A percentile compares a stretch with the other conserved stretches of the same genome.
These are phyloP conservation scores for Yarrowia divulgata DNA, from an alignment of 805 yeast genomes.

Conservation along the genomic window DNA sequence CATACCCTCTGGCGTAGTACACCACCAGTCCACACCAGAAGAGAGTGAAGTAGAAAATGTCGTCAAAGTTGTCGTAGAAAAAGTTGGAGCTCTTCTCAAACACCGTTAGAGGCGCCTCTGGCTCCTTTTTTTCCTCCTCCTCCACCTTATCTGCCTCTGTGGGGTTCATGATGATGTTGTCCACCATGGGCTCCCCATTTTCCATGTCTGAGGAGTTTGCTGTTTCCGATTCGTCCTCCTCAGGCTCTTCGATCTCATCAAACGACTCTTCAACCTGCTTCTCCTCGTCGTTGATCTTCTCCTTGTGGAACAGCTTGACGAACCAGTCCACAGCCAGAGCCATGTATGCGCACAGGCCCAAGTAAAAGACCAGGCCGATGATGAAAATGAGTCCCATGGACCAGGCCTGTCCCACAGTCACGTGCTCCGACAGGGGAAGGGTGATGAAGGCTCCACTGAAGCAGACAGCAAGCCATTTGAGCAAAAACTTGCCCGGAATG, in stretches of 20 bases:
- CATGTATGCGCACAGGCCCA: slow-evolving; percentile 24
- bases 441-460: slow-evolving; percentile 31
- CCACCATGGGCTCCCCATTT: slow-evolving; percentile 14
- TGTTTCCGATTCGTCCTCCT: not conserved
- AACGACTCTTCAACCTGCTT: not conserved
- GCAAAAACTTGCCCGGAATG: slow-evolving; percentile 30
- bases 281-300: slow-evolving; percentile 15
- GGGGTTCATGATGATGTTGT: slow-evolving; percentile 22
- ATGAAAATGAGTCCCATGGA: slow-evolving; percentile 37
- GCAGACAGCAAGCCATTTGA: slow-evolving; percentile 33
- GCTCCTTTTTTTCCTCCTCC: not conserved
- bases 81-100: not conserved
- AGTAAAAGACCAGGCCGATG: slow-evolving; percentile 32
- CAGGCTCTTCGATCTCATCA: slow-evolving; percentile 2
- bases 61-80: slow-evolving; percentile 58
- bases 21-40: slow-evolving; percentile 66
- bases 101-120: not conserved
- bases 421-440: slow-evolving; percentile 20
- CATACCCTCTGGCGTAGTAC: slow-evolving; percentile 63
- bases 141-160: slow-evolving; percentile 12
- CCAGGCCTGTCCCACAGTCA: slow-evolving; percentile 37
- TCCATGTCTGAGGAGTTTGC: not conserved
- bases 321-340: slow-evolving; percentile 18
- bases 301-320: slow-evolving; percentile 15
- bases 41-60: slow-evolving; percentile 57